Evolutionary conservation across 352 stramenopile genomes (phyloP), one percentile per base, ranked within the genome.

Genomic region (Globisporangium sylvaticum): DNA sequence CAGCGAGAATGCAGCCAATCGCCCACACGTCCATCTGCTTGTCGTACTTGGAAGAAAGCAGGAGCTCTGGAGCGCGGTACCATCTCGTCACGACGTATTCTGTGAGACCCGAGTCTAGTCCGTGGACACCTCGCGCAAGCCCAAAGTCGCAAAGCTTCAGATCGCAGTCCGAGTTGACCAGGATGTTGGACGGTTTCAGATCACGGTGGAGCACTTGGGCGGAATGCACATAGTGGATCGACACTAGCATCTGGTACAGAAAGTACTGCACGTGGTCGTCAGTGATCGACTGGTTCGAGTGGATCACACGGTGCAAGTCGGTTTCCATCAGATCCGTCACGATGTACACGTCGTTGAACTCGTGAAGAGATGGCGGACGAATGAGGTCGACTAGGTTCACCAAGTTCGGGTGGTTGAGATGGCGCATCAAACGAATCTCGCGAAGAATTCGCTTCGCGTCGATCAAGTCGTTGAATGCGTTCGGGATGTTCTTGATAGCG

Each of bases 401-500:
- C 62, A 95, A 65, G 55, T 94, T 94, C 31, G 84, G 84, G 67
- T 92, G 86, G 46, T 91, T 92, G 31, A 97, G 65, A 59, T 95
- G 89, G 10, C 88, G 88, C 88, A 96, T 95, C 39, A 96, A 76
- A 10, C 89, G 87, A 34, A 96, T 92, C 73, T 96, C 89, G 37
- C 89, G 84, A 50, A 96, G 69, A 62, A 94, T 96, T 27, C 88
- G 87, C 78, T 95, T 95, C 18, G 88, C 85, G 66, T 96, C 89
- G 48, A 94, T 90, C 32, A 95, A 69, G 67, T 96, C 88, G 42
- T 94, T 93, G 62, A 97, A 97, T 4, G 94, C 94, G 67, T 97
- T 97, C 32, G 94, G 92, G 15, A 98, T 92, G 81, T 98, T 98
- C 76, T 98, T 98, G 71, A 98, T 98, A 5, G 94, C 96, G 31